A percentile compares a stretch with the other conserved stretches of the same genome.
phyloP scores from a whole-genome alignment of 441 rosid genomes.

The Kokia cookei region DNA sequence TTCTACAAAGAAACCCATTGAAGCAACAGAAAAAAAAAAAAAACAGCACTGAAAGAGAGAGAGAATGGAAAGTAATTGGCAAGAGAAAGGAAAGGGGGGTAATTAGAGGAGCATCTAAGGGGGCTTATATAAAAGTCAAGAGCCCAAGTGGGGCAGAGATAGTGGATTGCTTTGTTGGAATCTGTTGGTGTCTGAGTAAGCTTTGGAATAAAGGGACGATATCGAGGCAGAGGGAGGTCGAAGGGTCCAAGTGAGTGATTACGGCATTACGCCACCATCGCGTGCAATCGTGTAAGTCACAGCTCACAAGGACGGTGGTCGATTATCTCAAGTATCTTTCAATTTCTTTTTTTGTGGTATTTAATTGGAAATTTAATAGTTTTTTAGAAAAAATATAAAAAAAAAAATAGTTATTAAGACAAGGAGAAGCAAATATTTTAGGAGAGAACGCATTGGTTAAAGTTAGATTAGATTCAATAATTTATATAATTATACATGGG shows the following conservation, averaged over 20 bases:
- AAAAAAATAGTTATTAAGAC: neutral
- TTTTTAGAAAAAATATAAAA: too few species aligned
- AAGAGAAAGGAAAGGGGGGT: conserved; percentile 18
- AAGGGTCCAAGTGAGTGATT: neutral
- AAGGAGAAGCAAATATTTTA: neutral
- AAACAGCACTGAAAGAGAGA: neutral
- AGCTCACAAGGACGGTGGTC: conserved; percentile 20
- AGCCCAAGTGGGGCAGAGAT: conserved; percentile 10
- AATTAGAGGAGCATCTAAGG: conserved; percentile 7
- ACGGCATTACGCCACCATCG: conserved; percentile 15
- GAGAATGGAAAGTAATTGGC: neutral
- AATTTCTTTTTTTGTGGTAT: neutral
- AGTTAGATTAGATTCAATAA: neutral
- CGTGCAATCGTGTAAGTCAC: conserved; percentile 17
- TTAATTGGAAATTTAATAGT: neutral
- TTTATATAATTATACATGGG: neutral
- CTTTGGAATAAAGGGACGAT: conserved; percentile 6
- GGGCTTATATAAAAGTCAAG: conserved; percentile 20
- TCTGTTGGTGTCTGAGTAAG: neutral
- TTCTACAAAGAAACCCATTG: conserved; percentile 62
- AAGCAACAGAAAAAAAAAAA: neutral
- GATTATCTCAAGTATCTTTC: neutral
- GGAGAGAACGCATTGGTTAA: neutral
- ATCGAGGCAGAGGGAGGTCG: neutral
- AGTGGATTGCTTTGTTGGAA: conserved; percentile 17